phyloP scores from a whole-genome alignment of 768 basidiomycete species.

The Dioszegia aurantiaca region DNA sequence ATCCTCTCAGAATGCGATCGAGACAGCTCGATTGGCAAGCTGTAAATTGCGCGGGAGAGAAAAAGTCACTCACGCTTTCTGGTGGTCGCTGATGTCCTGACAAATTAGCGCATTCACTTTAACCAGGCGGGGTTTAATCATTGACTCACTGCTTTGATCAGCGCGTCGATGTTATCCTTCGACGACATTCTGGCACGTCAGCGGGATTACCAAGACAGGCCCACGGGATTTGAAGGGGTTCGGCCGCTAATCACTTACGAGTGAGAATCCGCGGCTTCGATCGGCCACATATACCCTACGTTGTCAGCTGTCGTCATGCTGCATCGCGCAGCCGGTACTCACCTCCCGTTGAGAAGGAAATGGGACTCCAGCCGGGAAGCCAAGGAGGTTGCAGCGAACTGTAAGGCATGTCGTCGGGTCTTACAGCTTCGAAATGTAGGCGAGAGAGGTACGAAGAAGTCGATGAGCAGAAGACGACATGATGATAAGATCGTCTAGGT shows the following conservation, averaged over 20 bases:
- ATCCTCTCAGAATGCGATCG: too few relatives aligned
- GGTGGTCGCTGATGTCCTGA: neutral
- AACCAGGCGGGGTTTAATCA: too few relatives aligned
- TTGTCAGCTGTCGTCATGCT: constrained; percentile 3
- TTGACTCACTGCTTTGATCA: neutral
- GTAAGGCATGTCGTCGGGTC: neutral
- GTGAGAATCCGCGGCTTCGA: neutral
- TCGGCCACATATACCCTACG: constrained; percentile 7
- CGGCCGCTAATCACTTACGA: too few relatives aligned
- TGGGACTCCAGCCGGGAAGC: neutral
- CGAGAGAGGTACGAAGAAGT: too few relatives aligned
- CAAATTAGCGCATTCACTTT: neutral
- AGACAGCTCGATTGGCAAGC: too few relatives aligned
- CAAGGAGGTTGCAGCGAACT: neutral
- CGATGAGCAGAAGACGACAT: too few relatives aligned
- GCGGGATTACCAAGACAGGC: neutral
- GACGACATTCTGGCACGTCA: neutral
- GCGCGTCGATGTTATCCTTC: constrained; percentile 2
- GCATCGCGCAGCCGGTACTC: too few relatives aligned
- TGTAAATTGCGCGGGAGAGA: neutral
- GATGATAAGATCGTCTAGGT: too few relatives aligned
- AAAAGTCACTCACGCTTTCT: too few relatives aligned
- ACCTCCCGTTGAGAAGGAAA: constrained; percentile 2
- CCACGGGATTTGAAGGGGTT: too few relatives aligned
- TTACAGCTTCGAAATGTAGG: too few relatives aligned